These are phyloP conservation scores for Penicillium paradoxum DNA, from an alignment of 495 filamentous ascomycete genomes.

Conservation along the genomic window DNA sequence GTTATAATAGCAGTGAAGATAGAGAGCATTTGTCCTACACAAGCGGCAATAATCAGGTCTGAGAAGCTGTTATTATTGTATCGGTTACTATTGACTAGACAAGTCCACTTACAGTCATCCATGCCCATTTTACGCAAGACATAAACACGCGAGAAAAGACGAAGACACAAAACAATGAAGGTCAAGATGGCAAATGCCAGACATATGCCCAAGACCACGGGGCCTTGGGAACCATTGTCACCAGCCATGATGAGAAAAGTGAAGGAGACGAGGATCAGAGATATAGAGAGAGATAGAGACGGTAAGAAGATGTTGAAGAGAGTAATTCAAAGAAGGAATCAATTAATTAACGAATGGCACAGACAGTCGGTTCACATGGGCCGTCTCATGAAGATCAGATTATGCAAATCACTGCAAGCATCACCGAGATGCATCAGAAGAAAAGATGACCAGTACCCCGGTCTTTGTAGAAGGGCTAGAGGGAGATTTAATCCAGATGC, in stretches of 20 bases:
- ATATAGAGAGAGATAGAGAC: background rate
- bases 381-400: background rate
- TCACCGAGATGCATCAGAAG: background rate
- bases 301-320: background rate
- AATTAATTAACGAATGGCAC: background rate
- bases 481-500: background rate
- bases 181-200: conserved; percentile 33
- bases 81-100: background rate
- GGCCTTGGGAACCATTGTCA: conserved; percentile 27
- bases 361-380: background rate
- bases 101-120: conserved; percentile 33
- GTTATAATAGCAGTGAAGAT: background rate
- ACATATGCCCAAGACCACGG: conserved; percentile 26
- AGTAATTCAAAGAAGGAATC: background rate
- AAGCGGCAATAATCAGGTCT: conserved; percentile 36
- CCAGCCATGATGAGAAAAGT: conserved; percentile 9
- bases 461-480: background rate
- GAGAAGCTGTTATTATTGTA: background rate
- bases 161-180: conserved; percentile 30
- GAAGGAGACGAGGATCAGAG: conserved; percentile 1
- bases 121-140: conserved; percentile 31
- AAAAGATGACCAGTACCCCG: background rate
- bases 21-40: conserved; percentile 22
- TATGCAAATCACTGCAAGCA: background rate
- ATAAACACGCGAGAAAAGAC: conserved; percentile 34